These are phyloP conservation scores for Ilex asprella DNA, from an alignment of 257 asterid genomes.

Conservation along the genomic window DNA sequence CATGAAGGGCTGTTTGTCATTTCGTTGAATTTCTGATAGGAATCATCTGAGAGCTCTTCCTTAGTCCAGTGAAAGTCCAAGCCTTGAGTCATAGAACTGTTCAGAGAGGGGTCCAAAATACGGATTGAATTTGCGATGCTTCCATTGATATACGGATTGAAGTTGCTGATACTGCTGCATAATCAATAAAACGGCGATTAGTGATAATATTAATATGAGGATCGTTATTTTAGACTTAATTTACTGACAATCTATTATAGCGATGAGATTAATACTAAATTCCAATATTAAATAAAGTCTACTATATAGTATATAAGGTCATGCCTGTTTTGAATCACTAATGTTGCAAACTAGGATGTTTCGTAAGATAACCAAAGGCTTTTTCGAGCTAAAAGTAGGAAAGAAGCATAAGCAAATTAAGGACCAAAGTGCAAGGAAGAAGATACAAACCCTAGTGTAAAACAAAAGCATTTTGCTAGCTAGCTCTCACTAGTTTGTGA, in stretches of 20 bases:
- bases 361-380: no score
- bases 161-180: slow-evolving; percentile 27
- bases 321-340: no score
- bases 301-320: no score
- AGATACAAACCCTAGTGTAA: neutral
- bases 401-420: neutral
- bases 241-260: no score
- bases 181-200: neutral
- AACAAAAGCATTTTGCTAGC: neutral
- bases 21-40: slow-evolving; percentile 33
- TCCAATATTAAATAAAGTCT: no score
- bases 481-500: neutral
- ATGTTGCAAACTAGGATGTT: no score
- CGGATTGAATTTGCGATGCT: slow-evolving; percentile 17
- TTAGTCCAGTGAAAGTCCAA: slow-evolving; percentile 35
- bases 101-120: slow-evolving; percentile 18
- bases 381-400: no score
- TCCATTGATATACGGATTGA: slow-evolving; percentile 12
- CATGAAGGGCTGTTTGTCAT: slow-evolving; percentile 24
- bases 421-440: no score
- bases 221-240: neutral
- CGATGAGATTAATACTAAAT: no score
- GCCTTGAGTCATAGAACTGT: slow-evolving; percentile 42
- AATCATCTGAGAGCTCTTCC: slow-evolving; percentile 39
- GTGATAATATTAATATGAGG: no score